These are phyloP conservation scores for Moniliella sp. DNA, from an alignment of 1,284 basidiomycete species.

Conservation along the genomic window DNA sequence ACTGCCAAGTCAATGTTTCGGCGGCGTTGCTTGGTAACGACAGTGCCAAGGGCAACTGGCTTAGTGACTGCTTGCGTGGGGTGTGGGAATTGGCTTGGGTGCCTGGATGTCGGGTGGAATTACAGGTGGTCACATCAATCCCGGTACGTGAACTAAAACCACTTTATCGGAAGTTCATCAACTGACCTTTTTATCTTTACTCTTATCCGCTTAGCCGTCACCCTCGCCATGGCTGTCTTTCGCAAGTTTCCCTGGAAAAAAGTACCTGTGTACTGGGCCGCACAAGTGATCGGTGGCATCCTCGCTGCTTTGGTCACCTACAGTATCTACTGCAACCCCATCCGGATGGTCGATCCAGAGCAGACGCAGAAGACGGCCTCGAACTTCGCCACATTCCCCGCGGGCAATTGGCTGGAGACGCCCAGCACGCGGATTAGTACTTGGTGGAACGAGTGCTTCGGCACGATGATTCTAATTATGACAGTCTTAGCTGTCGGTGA, in stretches of 20 bases:
- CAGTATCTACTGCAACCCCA: slow-evolving; percentile 1
- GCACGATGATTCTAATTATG: slow-evolving; percentile 4
- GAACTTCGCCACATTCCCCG: slow-evolving; percentile 4
- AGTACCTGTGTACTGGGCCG: background rate
- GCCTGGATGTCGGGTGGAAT: too few relatives aligned
- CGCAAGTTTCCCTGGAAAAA: slow-evolving; percentile 45
- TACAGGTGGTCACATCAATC: too few relatives aligned
- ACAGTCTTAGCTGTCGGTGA: slow-evolving; percentile 7
- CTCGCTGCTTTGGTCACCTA: slow-evolving; percentile 1
- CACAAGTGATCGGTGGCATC: slow-evolving; percentile 1
- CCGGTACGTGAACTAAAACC: too few relatives aligned
- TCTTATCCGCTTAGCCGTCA: slow-evolving; percentile 22
- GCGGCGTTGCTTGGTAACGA: too few relatives aligned
- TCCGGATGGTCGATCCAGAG: slow-evolving; percentile 11
- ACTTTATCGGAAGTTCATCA: too few relatives aligned
- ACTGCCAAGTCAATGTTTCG: too few relatives aligned
- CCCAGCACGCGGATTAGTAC: background rate
- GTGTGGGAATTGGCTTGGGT: too few relatives aligned
- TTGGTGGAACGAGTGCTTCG: slow-evolving; percentile 6
- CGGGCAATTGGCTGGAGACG: slow-evolving; percentile 2
- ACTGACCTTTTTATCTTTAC: background rate
- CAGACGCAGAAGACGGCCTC: slow-evolving; percentile 8
- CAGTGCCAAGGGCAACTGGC: too few relatives aligned
- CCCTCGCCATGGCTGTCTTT: slow-evolving; percentile 46
- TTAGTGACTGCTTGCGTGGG: too few relatives aligned